Evolutionary conservation across 192 early-diverging fungal species (phyloP).

Genomic region (Umbelopsis sp.): DNA sequence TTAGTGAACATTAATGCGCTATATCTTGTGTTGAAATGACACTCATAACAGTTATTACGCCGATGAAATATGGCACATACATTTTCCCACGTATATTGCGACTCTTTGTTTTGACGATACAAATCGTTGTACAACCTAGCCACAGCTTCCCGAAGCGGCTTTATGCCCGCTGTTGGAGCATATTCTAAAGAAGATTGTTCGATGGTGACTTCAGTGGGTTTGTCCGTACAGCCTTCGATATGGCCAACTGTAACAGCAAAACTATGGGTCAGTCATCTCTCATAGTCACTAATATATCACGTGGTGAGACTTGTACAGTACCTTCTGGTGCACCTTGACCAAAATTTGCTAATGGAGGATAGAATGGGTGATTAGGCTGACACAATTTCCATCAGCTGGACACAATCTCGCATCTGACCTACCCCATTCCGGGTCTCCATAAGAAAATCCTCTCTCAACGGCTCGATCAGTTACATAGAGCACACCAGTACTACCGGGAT

Average conservation of each 20-base stretch:
- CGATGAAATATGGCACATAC: slow-evolving; percentile 2
- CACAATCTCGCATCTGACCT: not conserved
- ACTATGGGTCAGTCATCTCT: not conserved
- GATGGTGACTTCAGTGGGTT: slow-evolving; percentile 26
- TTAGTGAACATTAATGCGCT: not conserved
- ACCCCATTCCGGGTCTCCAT: slow-evolving; percentile 42
- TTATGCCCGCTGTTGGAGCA: slow-evolving; percentile 51
- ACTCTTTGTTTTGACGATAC: slow-evolving; percentile 43
- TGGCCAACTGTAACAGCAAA: slow-evolving; percentile 30
- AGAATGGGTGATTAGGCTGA: not conserved
- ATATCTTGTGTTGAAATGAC: not conserved
- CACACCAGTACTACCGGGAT: slow-evolving; percentile 52
- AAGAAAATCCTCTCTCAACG: slow-evolving; percentile 41
- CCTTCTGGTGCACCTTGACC: slow-evolving; percentile 57
- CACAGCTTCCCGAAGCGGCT: slow-evolving; percentile 41
- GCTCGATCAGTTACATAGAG: slow-evolving; percentile 62
- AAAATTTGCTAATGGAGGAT: slow-evolving; percentile 32
- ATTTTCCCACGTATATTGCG: slow-evolving; percentile 54
- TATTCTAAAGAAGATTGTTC: slow-evolving; percentile 32
- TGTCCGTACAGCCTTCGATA: slow-evolving; percentile 43
- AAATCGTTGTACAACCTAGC: slow-evolving; percentile 54
- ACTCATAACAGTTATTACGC: not conserved
- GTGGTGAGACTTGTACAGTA: not conserved
- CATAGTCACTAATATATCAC: not conserved
- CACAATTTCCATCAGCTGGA: no score